phyloP scores from a whole-genome alignment of 192 early-diverging fungal genomes.

The Neocallimastix lanati region DNA sequence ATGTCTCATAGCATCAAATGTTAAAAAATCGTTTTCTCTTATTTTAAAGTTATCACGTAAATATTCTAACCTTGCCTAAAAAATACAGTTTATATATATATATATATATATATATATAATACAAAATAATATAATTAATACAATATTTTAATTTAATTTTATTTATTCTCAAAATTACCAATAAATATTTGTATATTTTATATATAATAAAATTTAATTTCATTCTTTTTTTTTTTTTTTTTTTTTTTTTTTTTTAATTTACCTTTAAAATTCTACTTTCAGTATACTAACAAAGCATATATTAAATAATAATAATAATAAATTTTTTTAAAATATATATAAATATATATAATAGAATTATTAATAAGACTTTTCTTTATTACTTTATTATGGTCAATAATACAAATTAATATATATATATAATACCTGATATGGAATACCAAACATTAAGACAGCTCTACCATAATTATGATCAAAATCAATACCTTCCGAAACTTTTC shows the following conservation, averaged over 20 bases:
- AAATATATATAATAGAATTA: no score
- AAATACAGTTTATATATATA: background rate
- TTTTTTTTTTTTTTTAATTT: no score
- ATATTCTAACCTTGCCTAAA: slow-evolving; percentile 77
- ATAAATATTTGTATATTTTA: no score
- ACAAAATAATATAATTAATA: no score
- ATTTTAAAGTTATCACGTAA: slow-evolving; percentile 81
- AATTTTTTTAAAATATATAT: no score
- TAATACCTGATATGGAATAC: slow-evolving; percentile 88
- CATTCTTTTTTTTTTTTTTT: background rate
- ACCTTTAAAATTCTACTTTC: slow-evolving; percentile 83
- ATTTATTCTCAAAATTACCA: no score
- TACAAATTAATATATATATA: no score
- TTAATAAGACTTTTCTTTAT: no score
- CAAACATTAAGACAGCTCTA: slow-evolving; percentile 96
- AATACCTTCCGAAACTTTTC: slow-evolving; percentile 98
- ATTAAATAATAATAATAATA: no score
- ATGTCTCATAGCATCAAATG: slow-evolving; percentile 97
- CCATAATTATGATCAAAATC: slow-evolving; percentile 99
- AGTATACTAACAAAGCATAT: slow-evolving; percentile 76
- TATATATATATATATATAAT: background rate
- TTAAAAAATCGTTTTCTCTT: slow-evolving; percentile 95
- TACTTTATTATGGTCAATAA: no score
- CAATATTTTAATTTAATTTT: no score
- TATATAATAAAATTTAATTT: no score